Base-by-base conservation (phyloP, 441 rosid genomes). In the Kokia cookei region DNA sequence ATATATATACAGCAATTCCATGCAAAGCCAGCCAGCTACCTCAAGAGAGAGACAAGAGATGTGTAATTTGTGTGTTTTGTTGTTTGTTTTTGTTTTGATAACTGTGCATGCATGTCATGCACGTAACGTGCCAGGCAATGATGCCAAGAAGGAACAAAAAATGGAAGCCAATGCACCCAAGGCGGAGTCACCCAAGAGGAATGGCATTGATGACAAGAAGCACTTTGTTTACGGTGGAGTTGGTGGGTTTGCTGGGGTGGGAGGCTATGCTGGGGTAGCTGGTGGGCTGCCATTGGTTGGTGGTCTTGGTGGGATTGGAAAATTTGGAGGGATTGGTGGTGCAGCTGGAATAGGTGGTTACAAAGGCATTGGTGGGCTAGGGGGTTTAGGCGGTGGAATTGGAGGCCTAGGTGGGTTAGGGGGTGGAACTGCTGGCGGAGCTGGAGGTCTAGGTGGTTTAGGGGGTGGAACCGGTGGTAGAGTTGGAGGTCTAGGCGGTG, bases 171-270 rank as follows among this genome's bases (percentile, higher is more conserved):
- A 19, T 73, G 79, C 79, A 5, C 83, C 82, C 7, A 48, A 24
- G 68, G 83, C 81, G 3, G 85, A 78, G 51, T 70, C 85, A 17
- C 85, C 86, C 0, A 32, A 54, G n/a, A 69, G 76, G 22, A 58
- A 72, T 24, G 83, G 78, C 14, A 29, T 87, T 19, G 76, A 62
- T 37, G 96, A 87, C 67, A 75, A 86, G 61, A 91, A 91, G 76
- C 85, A 88, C 72, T 83, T 89, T 19, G 75, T 88, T 15, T 87
- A 80, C 7, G 92, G 87, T 14, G 92, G 92, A 29, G 80, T 88
- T 17, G 92, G 94, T 55, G 94, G 90, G 1, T 87, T 87, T 61
- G 91, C 86, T 0, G 93, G 96, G 24, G 73, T 91, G 74, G 96
- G 96, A 22, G 96, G 93, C 2, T 80, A 68, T 37, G 88, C 85